Percentiles rank a stretch among this genome's conserved stretches.
Conservation (phyloP, 345 rosid species). For the Xanthoceras sorbifolium region DNA sequence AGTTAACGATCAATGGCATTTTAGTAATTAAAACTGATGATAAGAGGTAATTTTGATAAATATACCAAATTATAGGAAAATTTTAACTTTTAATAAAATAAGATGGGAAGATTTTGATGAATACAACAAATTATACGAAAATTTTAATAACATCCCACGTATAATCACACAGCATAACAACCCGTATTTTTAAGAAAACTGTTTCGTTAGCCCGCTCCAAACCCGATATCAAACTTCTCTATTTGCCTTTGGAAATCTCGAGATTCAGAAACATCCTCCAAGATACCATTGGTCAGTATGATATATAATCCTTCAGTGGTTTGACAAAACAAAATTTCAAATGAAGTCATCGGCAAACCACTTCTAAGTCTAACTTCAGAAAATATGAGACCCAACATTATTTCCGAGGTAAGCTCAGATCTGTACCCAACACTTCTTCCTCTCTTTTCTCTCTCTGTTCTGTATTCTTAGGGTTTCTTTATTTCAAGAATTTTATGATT, state of each 20-base stretch:
- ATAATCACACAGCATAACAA: too few species aligned
- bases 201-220: neutral
- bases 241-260: neutral
- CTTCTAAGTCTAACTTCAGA: neutral
- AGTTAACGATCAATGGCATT: too few species aligned
- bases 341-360: neutral
- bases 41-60: too few species aligned
- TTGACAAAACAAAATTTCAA: neutral
- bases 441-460: neutral
- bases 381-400: constrained; percentile 50
- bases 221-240: neutral
- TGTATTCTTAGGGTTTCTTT: constrained; percentile 12
- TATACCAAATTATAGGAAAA: too few species aligned
- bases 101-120: too few species aligned
- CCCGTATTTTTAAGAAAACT: neutral
- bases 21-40: too few species aligned
- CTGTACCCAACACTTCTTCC: constrained; percentile 5
- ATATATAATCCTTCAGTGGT: neutral
- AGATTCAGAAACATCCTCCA: neutral
- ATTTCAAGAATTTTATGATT: neutral
- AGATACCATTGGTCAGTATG: neutral
- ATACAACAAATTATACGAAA: too few species aligned
- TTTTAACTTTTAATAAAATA: too few species aligned
- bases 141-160: neutral
- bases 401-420: constrained; percentile 46